These are phyloP conservation scores for Polytolypa hystricis DNA, from an alignment of 2,329 filamentous ascomycete species.

Conservation along the genomic window DNA sequence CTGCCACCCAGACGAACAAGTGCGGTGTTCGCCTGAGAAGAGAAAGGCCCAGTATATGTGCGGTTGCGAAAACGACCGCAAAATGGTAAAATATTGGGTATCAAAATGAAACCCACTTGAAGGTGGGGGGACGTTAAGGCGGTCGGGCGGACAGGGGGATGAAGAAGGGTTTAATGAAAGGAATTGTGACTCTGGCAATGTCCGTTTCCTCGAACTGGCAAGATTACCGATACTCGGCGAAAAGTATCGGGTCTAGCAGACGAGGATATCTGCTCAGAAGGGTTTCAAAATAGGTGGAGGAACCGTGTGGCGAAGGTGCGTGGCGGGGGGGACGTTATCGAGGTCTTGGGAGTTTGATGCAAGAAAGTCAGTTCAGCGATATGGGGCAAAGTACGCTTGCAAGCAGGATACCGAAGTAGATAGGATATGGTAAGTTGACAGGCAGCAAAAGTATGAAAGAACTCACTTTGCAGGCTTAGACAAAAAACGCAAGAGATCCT, in stretches of 20 bases:
- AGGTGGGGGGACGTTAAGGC: constrained; percentile 74
- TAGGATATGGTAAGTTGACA: constrained; percentile 3
- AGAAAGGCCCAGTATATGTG: constrained; percentile 65
- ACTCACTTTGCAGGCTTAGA: constrained; percentile 89
- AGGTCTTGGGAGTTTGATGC: background rate
- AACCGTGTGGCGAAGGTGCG: constrained; percentile 14
- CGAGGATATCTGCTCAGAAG: constrained; percentile 50
- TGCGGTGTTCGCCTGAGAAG: constrained; percentile 86
- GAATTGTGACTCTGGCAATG: constrained; percentile 76
- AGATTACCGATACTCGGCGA: constrained; percentile 72
- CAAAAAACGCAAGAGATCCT: constrained; percentile 83
- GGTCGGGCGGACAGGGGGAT: constrained; percentile 74
- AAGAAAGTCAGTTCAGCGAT: background rate
- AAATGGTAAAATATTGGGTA: too few species aligned
- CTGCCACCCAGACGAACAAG: constrained; percentile 96
- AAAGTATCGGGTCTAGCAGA: constrained; percentile 80
- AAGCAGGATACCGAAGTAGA: background rate
- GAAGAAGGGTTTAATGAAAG: constrained; percentile 69
- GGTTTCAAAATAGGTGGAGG: constrained; percentile 13
- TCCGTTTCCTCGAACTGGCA: constrained; percentile 51
- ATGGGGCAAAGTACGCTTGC: too few species aligned
- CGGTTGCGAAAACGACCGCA: too few species aligned
- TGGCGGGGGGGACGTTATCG: constrained; percentile 14
- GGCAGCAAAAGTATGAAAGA: constrained; percentile 4
- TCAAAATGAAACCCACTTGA: too few species aligned